Base-by-base conservation (phyloP, 768 basidiomycete species). In the Podaxis sp. region DNA sequence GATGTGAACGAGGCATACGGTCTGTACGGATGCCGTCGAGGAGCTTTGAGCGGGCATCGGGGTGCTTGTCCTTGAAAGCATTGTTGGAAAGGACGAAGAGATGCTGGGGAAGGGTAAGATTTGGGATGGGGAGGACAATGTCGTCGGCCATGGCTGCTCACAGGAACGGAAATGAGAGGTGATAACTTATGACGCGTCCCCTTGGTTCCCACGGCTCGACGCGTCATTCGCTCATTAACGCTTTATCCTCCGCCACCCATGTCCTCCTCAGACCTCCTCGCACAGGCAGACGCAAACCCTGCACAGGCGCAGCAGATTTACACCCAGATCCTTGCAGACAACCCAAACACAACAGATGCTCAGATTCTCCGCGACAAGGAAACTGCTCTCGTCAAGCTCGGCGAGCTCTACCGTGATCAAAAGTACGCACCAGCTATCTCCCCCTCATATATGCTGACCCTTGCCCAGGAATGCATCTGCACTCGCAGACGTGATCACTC, bases 391-490 rank as follows among this genome's bases (percentile, higher is more conserved):
- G 80, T 94, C 19, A 90, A 90, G 71, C 87, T 99, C 2, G 95
- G 93, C 1, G 87, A 90, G 71, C 81, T 96, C 9, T 93, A 96
- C 73, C 82, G 92, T 53, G 92, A 95, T 73, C 85, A 93, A 73
- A 87, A 86, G 94, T 95, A 57, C 63, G 87, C 78, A 19, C 40
- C 48, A 19, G 17, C 30, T 58, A 24, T 49, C n/a, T n/a, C 15
- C 36, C 48, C 56, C 46, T 15, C 22, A 28, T n/a, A 40, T 54
- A 13, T 44, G 8, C 26, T 61, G 19, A 44, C 5, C 22, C 39
- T 13, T 9, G 24, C 30, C 22, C 67, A 97, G 95, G 70, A 91
- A 98, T 78, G 88, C 92, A 19, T 74, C 87, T 64, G 92, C 91
- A 17, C 81, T 99, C 2, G 93, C 95, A 9, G 85, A 94, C 59